Base-by-base conservation (phyloP, 805 yeast genomes). In the Sungouiozyma ichnusensis region DNA sequence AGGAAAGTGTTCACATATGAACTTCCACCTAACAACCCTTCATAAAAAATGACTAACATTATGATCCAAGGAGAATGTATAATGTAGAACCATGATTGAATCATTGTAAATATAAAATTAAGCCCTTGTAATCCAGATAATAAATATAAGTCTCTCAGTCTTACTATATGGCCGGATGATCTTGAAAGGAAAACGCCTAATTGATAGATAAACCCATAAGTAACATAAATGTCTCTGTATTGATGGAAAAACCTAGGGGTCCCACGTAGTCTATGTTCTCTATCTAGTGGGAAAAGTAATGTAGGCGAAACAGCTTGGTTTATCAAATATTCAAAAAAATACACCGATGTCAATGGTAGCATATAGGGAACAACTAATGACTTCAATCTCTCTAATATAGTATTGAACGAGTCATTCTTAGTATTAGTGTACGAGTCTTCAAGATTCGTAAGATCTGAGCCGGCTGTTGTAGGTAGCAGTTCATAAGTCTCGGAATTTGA, bases 221-320 rank as follows among this genome's bases (percentile, higher is more conserved):
- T 77, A 13, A 90, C 97, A 58, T 90, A 90, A 3, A 85, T 81
- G 53, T 90, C 97, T 48, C 97, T 71, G 58, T 74, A 85, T 16
- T 73, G 64, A 2, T 63, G 54, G 53, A 87, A 84, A 3, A 94
- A 94, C 58, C 81, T 69, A 6, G 48, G 52, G 40, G 43, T 44
- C 3, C 16, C 3, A 4, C 45, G 20, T 20, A 39, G 36, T 18
- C 36, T 29, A 5, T 19, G 37, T 18, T 74, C 70, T 35, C 40
- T 15, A 9, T 77, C 74, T 3, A 86, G 52, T 0, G 90, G 88
- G 54, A 83, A 90, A 6, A 90, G 64, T 36, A 90, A 64, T 0
- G 97, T 88, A 2, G 97, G 97, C 0, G 95, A 72, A 1, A 90
- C 73, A 0, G 95, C 95, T 60, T 90, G 97, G 58, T 90, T 90